Percentiles rank a stretch among this genome's conserved stretches.
Evolutionary conservation across 805 yeast species (phyloP).

Genomic region (Ogataea glucozyma): DNA sequence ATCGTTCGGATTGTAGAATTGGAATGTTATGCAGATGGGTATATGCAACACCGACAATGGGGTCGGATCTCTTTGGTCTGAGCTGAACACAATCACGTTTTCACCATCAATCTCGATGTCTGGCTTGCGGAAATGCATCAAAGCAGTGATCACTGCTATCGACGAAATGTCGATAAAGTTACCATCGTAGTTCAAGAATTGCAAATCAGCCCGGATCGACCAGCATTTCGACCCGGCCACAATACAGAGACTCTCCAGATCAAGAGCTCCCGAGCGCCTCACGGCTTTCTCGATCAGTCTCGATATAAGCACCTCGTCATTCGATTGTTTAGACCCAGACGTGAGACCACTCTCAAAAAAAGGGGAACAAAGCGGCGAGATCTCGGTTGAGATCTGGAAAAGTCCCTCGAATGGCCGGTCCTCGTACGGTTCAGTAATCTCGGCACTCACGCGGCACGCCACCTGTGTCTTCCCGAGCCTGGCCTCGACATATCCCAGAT

Average conservation of each 20-base stretch:
- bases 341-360: constrained; percentile 68
- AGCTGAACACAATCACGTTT: constrained; percentile 63
- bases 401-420: constrained; percentile 94
- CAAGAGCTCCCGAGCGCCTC: constrained; percentile 86
- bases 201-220: constrained; percentile 88
- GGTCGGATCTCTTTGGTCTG: constrained; percentile 83
- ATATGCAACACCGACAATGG: constrained; percentile 82
- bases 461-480: constrained; percentile 74
- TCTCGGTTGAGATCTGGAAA: constrained; percentile 80
- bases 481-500: constrained; percentile 81
- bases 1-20: constrained; percentile 72
- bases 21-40: constrained; percentile 86
- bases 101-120: constrained; percentile 75
- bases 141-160: constrained; percentile 84
- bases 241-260: constrained; percentile 86
- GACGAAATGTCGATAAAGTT: constrained; percentile 89
- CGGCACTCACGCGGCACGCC: constrained; percentile 72
- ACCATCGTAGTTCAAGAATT: constrained; percentile 88
- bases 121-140: constrained; percentile 80
- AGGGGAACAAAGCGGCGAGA: constrained; percentile 87
- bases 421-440: constrained; percentile 76
- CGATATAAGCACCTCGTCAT: constrained; percentile 77
- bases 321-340: constrained; percentile 47
- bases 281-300: constrained; percentile 90
- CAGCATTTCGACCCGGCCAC: constrained; percentile 90